These are phyloP conservation scores for Actinomortierella ambigua DNA, from an alignment of 371 early-diverging fungal genomes.

Conservation along the genomic window DNA sequence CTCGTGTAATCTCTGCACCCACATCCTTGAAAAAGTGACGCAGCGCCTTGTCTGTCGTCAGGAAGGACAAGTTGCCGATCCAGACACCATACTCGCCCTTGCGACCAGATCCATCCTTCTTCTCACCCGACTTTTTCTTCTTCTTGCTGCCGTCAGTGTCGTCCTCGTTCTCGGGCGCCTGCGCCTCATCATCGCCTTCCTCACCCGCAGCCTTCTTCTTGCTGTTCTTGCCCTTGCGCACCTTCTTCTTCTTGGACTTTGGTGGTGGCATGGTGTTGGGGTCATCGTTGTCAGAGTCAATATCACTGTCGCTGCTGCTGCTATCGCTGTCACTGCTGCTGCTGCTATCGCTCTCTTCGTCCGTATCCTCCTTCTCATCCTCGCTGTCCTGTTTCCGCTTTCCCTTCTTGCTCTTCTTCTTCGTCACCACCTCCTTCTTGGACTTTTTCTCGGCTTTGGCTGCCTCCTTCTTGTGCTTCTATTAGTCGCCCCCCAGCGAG, in stretches of 20 bases:
- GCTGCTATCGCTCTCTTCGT: slow-evolving; percentile 36
- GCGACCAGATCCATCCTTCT: slow-evolving; percentile 48
- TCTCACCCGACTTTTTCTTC: slow-evolving; percentile 43
- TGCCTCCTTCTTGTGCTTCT: slow-evolving; percentile 45
- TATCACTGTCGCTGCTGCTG: neutral
- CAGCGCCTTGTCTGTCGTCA: slow-evolving; percentile 59
- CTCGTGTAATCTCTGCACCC: slow-evolving; percentile 64
- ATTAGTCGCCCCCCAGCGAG: slow-evolving; percentile 14
- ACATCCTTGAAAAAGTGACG: slow-evolving; percentile 61
- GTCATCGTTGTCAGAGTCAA: slow-evolving; percentile 28
- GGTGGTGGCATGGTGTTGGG: slow-evolving; percentile 43
- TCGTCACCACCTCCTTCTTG: slow-evolving; percentile 25
- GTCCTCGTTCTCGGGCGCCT: slow-evolving; percentile 37
- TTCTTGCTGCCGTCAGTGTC: slow-evolving; percentile 25
- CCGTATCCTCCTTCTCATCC: slow-evolving; percentile 13
- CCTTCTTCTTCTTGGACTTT: slow-evolving; percentile 47
- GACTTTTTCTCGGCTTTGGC: slow-evolving; percentile 24
- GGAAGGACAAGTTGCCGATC: slow-evolving; percentile 77
- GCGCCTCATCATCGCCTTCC: slow-evolving; percentile 26
- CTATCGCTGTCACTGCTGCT: neutral
- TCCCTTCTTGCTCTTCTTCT: slow-evolving; percentile 52
- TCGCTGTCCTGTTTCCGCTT: slow-evolving; percentile 50
- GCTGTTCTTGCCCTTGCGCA: slow-evolving; percentile 18
- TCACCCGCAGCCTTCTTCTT: slow-evolving; percentile 21
- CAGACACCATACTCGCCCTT: slow-evolving; percentile 65